Base-by-base conservation (phyloP, 2,329 filamentous ascomycete genomes). In the Paradendryphiella salina region DNA sequence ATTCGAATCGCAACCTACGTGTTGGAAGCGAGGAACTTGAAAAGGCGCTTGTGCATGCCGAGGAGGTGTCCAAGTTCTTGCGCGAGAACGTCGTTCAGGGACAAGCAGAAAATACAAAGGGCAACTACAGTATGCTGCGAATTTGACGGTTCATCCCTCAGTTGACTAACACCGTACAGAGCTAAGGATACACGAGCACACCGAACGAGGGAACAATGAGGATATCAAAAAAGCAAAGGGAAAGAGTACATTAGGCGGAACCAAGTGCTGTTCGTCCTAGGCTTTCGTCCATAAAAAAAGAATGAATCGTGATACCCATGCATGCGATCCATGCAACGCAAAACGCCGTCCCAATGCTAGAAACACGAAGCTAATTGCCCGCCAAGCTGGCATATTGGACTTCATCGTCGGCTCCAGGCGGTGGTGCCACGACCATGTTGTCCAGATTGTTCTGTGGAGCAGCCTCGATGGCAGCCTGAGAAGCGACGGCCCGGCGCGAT, bases 121-220 rank as follows among this genome's bases (percentile, higher is more conserved):
- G 34, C 37, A 79, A 71, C 35, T 90, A 85, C 63, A 82, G 87
- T 89, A 76, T 50, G 85, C 79, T 50, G 85, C 79, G 26, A 9
- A 20, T 17, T 31, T 8, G 13, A 17, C 28, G 18, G 32, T 31
- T 37, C 13, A 20, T 14, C 46, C 28, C 13, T 3, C 41, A 17
- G 7, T 32, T 43, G 36, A 32, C 61, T 67, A 55, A 68, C 46
- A 20, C 17, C 38, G 17, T 49, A 46, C 40, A 96, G 91, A 88
- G 70, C 77, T 97, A 50, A 82, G 87, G 43, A 96, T 99, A 75
- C 94, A 97, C 72, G 83, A 96, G 54, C 79, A 96, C 59, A 99
- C 88, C 23, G 93, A 99, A 74, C 82, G 90, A 59, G 91, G 94
- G 46, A 89, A 97, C 75, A 99, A 99, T 69, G 91, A 96, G 63